Evolutionary conservation across 371 early-diverging fungal genomes (phyloP).

Genomic region (Circinella umbellata): DNA sequence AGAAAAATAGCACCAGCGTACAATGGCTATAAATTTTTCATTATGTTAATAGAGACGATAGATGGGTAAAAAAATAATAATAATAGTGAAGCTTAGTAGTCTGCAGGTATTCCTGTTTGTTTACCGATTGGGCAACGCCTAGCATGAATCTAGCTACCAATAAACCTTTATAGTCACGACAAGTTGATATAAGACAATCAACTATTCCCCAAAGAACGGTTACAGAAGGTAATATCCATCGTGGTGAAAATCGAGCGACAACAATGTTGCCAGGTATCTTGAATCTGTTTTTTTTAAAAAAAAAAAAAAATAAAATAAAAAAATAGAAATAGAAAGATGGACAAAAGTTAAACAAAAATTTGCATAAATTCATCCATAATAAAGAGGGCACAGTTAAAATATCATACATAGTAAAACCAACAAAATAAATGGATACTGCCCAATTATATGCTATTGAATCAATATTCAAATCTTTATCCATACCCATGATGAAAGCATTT

Average conservation of each 20-base stretch:
- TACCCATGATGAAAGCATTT: conserved; percentile 56
- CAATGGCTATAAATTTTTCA: neutral
- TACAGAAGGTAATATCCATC: conserved; percentile 58
- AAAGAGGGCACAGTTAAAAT: no score
- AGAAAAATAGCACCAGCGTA: conserved; percentile 78
- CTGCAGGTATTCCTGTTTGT: no score
- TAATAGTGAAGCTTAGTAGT: no score
- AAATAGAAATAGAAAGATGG: neutral
- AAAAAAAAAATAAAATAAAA: neutral
- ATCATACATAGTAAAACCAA: conserved; percentile 21
- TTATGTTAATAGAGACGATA: neutral
- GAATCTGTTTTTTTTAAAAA: conserved; percentile 17
- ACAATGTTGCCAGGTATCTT: conserved; percentile 53
- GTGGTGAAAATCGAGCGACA: conserved; percentile 54
- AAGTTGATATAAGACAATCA: conserved; percentile 54
- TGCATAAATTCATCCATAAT: no score
- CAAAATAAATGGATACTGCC: conserved; percentile 50
- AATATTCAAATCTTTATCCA: conserved; percentile 57
- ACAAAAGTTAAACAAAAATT: neutral
- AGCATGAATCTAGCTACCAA: no score
- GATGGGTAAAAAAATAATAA: neutral
- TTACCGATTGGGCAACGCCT: no score
- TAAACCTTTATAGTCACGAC: no score
- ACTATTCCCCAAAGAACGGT: conserved; percentile 67
- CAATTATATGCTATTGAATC: conserved; percentile 56